A percentile compares a stretch with the other conserved stretches of the same genome.
phyloP scores from a whole-genome alignment of 192 early-diverging fungal genomes.

The Podochytrium sp. region DNA sequence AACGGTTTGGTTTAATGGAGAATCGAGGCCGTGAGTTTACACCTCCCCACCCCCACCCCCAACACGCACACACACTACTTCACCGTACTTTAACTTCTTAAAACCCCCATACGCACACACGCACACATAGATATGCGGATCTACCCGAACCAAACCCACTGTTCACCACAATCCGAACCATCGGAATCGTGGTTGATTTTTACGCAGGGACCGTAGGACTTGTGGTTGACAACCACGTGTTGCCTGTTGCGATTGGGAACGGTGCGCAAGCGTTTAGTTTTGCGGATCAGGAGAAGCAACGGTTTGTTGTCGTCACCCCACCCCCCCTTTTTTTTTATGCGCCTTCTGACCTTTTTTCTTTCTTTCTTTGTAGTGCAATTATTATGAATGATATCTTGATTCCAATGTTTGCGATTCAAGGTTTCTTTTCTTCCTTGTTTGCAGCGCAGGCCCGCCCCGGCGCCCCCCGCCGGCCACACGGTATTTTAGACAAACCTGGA shows the following conservation, averaged over 20 bases:
- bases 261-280: slow-evolving; percentile 37
- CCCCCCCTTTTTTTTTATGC: background rate
- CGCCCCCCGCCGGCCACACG: background rate
- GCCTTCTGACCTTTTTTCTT: slow-evolving; percentile 6
- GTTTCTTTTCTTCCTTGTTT: slow-evolving; percentile 4
- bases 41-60: background rate
- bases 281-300: slow-evolving; percentile 44
- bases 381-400: slow-evolving; percentile 39
- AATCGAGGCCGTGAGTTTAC: slow-evolving; percentile 34
- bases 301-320: background rate
- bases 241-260: slow-evolving; percentile 45
- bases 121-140: slow-evolving; percentile 31
- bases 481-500: background rate
- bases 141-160: slow-evolving; percentile 27
- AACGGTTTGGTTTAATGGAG: slow-evolving; percentile 33
- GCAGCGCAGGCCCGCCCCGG: background rate
- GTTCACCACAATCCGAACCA: slow-evolving; percentile 42
- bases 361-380: slow-evolving; percentile 18
- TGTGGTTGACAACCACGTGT: slow-evolving; percentile 43
- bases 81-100: background rate
- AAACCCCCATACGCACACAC: background rate
- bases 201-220: slow-evolving; percentile 42
- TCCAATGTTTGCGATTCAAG: slow-evolving; percentile 49
- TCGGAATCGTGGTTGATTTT: slow-evolving; percentile 52
- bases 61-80: background rate